These are phyloP conservation scores for Rhytidhysteron rufulum DNA, from an alignment of 2,329 filamentous ascomycete genomes.

Conservation along the genomic window DNA sequence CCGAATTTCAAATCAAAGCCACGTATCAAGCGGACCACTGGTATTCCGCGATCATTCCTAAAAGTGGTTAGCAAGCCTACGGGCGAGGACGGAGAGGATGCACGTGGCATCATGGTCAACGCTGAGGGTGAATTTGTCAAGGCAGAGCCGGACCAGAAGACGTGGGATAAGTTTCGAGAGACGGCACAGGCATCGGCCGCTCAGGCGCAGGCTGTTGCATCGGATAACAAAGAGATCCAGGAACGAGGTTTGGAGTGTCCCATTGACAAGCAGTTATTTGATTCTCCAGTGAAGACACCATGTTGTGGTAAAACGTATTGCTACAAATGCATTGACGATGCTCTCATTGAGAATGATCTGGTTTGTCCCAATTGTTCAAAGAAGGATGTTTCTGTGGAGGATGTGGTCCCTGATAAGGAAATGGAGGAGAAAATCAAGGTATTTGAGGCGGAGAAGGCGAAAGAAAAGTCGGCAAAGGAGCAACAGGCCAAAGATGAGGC, in stretches of 20 bases:
- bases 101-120: constrained; percentile 93
- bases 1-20: constrained; percentile 92
- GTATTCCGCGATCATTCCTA: constrained; percentile 91
- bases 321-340: constrained; percentile 99
- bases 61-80: constrained; percentile 92
- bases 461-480: constrained; percentile 40
- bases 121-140: constrained; percentile 97
- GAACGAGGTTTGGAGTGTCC: constrained; percentile 87
- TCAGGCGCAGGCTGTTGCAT: constrained; percentile 71
- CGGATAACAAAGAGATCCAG: constrained; percentile 81
- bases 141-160: constrained; percentile 88
- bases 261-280: constrained; percentile 96
- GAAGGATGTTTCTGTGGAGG: constrained; percentile 89
- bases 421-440: constrained; percentile 72
- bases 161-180: constrained; percentile 96
- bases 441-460: constrained; percentile 57
- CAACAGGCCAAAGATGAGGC: constrained; percentile 37
- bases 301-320: constrained; percentile 99
- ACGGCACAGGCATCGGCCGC: constrained; percentile 84
- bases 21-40: constrained; percentile 91
- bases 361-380: constrained; percentile 88
- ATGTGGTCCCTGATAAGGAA: constrained; percentile 78
- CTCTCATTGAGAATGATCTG: constrained; percentile 97
- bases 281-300: constrained; percentile 98
- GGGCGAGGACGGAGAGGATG: constrained; percentile 75